Conservation (phyloP, 306 rosid genomes). For the Boehmeria nivea region DNA sequence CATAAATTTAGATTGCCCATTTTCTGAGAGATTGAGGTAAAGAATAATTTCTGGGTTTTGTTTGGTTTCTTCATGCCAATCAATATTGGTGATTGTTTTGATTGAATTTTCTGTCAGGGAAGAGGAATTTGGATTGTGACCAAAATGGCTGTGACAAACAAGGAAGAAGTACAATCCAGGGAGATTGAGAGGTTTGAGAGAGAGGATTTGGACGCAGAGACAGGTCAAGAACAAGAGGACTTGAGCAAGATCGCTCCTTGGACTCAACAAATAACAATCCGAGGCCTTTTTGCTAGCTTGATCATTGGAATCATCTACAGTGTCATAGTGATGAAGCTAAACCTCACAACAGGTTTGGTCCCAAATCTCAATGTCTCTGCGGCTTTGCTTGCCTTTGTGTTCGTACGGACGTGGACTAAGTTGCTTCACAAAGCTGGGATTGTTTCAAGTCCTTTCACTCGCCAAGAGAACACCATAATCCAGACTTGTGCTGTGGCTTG, state of each 20-base stretch:
- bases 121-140: background rate
- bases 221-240: slow-evolving; percentile 38
- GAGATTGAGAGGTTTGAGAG: slow-evolving; percentile 43
- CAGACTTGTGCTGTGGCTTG: slow-evolving; percentile 99
- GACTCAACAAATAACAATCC: slow-evolving; percentile 65
- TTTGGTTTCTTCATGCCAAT: no score
- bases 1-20: no score
- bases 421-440: slow-evolving; percentile 71
- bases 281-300: slow-evolving; percentile 71
- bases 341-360: slow-evolving; percentile 92
- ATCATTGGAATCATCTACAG: slow-evolving; percentile 74
- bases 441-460: slow-evolving; percentile 72
- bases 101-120: no score
- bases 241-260: slow-evolving; percentile 55
- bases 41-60: no score
- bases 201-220: slow-evolving; percentile 30
- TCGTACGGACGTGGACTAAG: slow-evolving; percentile 72
- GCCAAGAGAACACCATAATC: slow-evolving; percentile 88
- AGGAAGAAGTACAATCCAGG: slow-evolving; percentile 27
- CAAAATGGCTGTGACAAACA: slow-evolving; percentile 31
- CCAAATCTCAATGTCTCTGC: slow-evolving; percentile 97
- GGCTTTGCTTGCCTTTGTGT: slow-evolving; percentile 92
- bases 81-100: no score
- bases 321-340: slow-evolving; percentile 80
- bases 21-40: no score